These are phyloP conservation scores for Plasmopara viticola DNA, from an alignment of 352 stramenopile genomes.

Conservation along the genomic window DNA sequence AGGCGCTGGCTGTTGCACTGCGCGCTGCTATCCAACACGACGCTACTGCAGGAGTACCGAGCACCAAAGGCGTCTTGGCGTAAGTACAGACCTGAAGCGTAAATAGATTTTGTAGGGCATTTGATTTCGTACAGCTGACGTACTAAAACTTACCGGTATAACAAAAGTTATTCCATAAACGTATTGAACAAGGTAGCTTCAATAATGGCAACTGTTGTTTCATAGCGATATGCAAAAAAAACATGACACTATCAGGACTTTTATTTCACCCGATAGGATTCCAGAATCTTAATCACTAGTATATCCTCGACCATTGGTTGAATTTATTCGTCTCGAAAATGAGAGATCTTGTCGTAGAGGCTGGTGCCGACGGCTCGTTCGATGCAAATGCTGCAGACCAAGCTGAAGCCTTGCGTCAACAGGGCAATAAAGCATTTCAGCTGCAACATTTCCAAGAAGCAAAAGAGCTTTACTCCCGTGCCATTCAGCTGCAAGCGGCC, in stretches of 20 bases:
- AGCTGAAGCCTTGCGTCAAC: slow-evolving; percentile 37
- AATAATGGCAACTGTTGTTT: no score
- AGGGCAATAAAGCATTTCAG: slow-evolving; percentile 71
- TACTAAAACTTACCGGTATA: no score
- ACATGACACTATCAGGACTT: no score
- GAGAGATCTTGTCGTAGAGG: slow-evolving; percentile 26
- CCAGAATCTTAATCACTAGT: no score
- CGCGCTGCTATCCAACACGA: slow-evolving; percentile 74
- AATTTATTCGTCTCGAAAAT: slow-evolving; percentile 5
- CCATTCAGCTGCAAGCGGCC: slow-evolving; percentile 34
- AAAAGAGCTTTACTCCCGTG: slow-evolving; percentile 46
- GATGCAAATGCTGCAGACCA: slow-evolving; percentile 14
- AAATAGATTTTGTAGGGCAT: no score
- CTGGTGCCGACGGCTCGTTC: slow-evolving; percentile 31
- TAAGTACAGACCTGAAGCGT: slow-evolving; percentile 16
- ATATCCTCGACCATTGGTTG: no score
- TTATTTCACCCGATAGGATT: no score
- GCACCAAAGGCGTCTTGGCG: slow-evolving; percentile 88
- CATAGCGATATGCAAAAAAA: no score
- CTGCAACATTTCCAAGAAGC: slow-evolving; percentile 41
- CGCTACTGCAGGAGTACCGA: slow-evolving; percentile 78
- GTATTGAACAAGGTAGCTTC: no score
- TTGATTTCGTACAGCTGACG: no score
- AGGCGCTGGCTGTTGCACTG: slow-evolving; percentile 84
- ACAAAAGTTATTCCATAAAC: no score